Evolutionary conservation across 2,329 filamentous ascomycete genomes (phyloP).

Genomic region (Hypoxylon sp.): DNA sequence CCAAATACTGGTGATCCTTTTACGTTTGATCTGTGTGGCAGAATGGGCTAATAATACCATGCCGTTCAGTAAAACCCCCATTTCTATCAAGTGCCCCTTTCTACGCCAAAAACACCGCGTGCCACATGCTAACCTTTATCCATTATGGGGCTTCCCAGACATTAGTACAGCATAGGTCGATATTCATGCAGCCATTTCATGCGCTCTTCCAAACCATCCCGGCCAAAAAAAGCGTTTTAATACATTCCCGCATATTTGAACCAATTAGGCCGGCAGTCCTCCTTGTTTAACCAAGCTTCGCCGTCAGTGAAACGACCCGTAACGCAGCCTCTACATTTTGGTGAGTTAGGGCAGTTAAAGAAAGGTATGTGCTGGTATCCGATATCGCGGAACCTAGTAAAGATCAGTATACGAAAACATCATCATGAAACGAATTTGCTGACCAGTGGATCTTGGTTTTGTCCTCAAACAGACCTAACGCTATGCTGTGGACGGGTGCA

Average conservation of each 20-base stretch:
- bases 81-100: conserved; percentile 39
- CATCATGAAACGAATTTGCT: conserved; percentile 50
- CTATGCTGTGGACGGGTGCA: conserved; percentile 95
- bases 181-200: conserved; percentile 41
- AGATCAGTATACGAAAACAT: conserved; percentile 38
- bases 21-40: conserved; percentile 29
- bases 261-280: conserved; percentile 96
- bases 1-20: conserved; percentile 24
- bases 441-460: conserved; percentile 92
- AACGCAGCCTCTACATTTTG: conserved; percentile 91
- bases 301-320: conserved; percentile 91
- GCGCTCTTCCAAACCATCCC: conserved; percentile 21
- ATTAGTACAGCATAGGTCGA: conserved; percentile 46
- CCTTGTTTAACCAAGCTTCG: conserved; percentile 84
- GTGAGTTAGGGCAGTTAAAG: conserved; percentile 98
- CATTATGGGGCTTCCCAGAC: conserved; percentile 44
- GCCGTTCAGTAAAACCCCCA: conserved; percentile 32
- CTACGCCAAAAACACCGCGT: conserved; percentile 45
- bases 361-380: conserved; percentile 98
- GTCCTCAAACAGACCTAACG: conserved; percentile 92
- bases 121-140: conserved; percentile 45
- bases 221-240: conserved; percentile 58
- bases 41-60: conserved; percentile 28
- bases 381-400: conserved; percentile 93
- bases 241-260: conserved; percentile 93